Percentiles rank a stretch among this genome's conserved stretches.
Conservation (phyloP, 768 basidiomycete genomes). For the Gymnopilus junonius region DNA sequence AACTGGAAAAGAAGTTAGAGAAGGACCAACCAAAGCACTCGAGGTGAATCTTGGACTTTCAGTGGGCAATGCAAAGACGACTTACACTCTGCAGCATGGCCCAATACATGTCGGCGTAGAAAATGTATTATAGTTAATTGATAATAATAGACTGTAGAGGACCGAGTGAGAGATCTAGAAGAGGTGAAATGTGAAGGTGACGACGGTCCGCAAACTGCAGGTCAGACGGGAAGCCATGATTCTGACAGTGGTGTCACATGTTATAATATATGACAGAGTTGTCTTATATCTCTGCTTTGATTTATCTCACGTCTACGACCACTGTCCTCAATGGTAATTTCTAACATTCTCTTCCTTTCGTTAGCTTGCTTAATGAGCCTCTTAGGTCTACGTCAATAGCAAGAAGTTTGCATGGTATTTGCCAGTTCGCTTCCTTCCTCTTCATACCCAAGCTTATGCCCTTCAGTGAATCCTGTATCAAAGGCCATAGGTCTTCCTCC, state of each 20-base stretch:
- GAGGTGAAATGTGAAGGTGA: neutral
- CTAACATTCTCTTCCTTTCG: neutral
- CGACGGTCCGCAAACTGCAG: neutral
- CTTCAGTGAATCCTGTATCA: slow-evolving; percentile 87
- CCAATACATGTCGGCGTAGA: slow-evolving; percentile 78
- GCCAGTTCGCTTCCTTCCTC: neutral
- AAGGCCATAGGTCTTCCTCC: slow-evolving; percentile 90
- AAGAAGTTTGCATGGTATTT: slow-evolving; percentile 78
- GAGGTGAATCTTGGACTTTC: slow-evolving; percentile 35
- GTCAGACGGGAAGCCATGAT: slow-evolving; percentile 7
- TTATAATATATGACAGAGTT: too few species aligned
- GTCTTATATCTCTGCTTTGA: neutral
- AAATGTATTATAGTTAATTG: slow-evolving; percentile 9
- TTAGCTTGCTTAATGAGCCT: neutral
- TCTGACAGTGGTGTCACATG: slow-evolving; percentile 20
- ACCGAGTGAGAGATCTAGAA: too few species aligned
- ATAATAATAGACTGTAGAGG: slow-evolving; percentile 3
- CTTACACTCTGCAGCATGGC: slow-evolving; percentile 59
- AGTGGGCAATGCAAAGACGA: neutral
- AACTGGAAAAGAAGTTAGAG: slow-evolving; percentile 69
- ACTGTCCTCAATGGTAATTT: slow-evolving; percentile 20
- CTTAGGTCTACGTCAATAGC: slow-evolving; percentile 73
- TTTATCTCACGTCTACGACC: neutral
- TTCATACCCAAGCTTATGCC: slow-evolving; percentile 6
- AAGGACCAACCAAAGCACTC: slow-evolving; percentile 51